Conservation (phyloP, 306 rosid genomes). For the Cucurbita moschata region DNA sequence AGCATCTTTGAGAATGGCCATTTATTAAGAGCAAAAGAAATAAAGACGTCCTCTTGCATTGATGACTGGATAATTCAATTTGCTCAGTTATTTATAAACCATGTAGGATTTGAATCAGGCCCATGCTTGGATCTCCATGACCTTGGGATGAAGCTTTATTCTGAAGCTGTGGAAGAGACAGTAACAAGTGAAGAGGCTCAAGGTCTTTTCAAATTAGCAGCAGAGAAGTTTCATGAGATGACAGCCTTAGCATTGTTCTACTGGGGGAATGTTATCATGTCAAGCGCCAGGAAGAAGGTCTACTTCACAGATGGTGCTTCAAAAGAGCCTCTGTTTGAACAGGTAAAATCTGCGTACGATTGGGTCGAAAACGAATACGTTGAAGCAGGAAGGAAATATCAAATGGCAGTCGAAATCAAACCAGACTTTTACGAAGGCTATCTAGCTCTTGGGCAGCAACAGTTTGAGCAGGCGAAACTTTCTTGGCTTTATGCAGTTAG, state of each 20-base stretch:
- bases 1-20: conserved; percentile 23
- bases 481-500: conserved; percentile 65
- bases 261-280: conserved; percentile 89
- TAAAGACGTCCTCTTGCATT: conserved; percentile 44
- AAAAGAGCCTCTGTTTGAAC: conserved; percentile 30
- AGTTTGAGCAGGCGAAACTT: conserved; percentile 71
- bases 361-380: conserved; percentile 57
- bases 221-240: conserved; percentile 78
- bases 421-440: conserved; percentile 70
- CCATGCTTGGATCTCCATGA: conserved; percentile 64
- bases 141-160: conserved; percentile 73
- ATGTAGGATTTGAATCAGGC: conserved; percentile 72
- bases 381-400: conserved; percentile 63
- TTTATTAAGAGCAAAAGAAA: conserved; percentile 26
- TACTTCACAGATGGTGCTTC: conserved; percentile 39
- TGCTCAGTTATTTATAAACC: conserved; percentile 64
- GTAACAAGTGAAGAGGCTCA: conserved; percentile 83
- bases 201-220: conserved; percentile 60
- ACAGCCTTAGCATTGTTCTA: conserved; percentile 83
- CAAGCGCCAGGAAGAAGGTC: conserved; percentile 69
- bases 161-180: conserved; percentile 92
- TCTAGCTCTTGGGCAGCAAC: conserved; percentile 67
- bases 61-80: conserved; percentile 81
- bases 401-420: conserved; percentile 54
- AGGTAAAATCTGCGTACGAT: conserved; percentile 40